Evolutionary conservation across 148 eudicot species (phyloP).

Genomic region (Rhododendron simsii): DNA sequence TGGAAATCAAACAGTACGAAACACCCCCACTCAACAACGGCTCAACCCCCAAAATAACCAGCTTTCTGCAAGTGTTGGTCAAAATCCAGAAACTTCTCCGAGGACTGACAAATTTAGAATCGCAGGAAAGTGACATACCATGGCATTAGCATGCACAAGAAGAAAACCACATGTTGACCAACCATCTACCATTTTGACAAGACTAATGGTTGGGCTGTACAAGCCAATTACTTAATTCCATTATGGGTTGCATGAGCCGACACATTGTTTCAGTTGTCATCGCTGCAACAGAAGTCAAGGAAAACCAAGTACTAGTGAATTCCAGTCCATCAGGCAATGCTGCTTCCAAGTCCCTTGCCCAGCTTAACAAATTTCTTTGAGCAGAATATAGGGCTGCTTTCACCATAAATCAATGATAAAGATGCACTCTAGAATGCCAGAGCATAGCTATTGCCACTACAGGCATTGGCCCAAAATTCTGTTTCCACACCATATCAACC

Average conservation of each 20-base stretch:
- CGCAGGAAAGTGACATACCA: neutral
- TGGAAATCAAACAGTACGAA: neutral
- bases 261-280: neutral
- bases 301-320: neutral
- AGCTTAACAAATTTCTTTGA: neutral
- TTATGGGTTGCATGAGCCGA: neutral
- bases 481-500: neutral
- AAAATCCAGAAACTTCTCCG: neutral
- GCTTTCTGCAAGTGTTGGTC: neutral
- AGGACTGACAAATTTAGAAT: neutral
- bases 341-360: neutral
- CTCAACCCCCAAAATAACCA: neutral
- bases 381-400: neutral
- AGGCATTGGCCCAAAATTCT: neutral
- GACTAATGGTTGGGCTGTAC: neutral
- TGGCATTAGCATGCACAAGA: neutral
- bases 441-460: neutral
- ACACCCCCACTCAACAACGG: neutral
- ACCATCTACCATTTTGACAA: neutral
- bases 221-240: neutral
- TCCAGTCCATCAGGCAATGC: neutral
- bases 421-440: neutral
- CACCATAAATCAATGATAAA: neutral
- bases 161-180: neutral
- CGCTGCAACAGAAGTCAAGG: neutral